phyloP scores from a whole-genome alignment of 257 asterid genomes.

The Nicotiana tabacum region DNA sequence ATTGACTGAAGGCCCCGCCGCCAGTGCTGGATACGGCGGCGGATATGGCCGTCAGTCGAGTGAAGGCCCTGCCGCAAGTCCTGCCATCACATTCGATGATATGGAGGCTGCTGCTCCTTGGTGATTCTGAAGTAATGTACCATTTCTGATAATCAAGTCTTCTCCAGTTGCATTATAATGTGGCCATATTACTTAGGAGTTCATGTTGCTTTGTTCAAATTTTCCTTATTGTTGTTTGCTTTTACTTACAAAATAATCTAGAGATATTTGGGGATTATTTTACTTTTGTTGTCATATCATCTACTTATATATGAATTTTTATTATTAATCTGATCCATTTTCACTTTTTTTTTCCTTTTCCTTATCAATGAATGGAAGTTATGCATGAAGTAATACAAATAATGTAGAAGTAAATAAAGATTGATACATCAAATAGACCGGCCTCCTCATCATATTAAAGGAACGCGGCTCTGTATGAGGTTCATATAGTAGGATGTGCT shows the following conservation, averaged over 20 bases:
- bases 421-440: neutral
- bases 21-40: neutral
- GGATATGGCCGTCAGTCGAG: neutral
- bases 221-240: neutral
- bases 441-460: neutral
- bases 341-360: neutral
- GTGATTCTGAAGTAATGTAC: neutral
- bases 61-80: slow-evolving; percentile 3
- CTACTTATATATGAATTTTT: neutral
- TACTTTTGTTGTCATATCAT: neutral
- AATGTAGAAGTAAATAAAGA: neutral
- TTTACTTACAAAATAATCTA: neutral
- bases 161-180: neutral
- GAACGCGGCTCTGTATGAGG: neutral
- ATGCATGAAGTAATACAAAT: neutral
- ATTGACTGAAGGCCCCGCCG: neutral
- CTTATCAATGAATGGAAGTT: neutral
- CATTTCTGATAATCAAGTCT: neutral
- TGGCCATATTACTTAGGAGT: neutral
- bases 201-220: neutral
- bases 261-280: neutral
- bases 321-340: neutral
- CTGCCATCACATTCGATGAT: neutral
- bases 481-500: neutral
- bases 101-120: neutral